phyloP scores from a whole-genome alignment of 768 basidiomycete genomes.

The Suillus occidentalis region DNA sequence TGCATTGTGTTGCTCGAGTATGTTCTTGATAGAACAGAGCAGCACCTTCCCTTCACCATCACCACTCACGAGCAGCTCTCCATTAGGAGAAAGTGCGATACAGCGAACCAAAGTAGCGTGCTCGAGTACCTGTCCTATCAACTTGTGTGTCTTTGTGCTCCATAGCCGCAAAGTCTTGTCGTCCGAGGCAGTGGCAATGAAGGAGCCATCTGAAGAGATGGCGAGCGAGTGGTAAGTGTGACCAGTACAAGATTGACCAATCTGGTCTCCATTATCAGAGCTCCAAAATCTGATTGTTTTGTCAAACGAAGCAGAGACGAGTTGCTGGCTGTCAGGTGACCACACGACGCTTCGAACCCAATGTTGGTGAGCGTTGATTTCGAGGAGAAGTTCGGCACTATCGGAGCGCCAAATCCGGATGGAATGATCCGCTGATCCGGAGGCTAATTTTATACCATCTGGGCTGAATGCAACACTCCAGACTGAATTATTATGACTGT shows the following conservation, averaged over 20 bases:
- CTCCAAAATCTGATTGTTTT: slow-evolving; percentile 31
- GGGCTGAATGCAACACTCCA: slow-evolving; percentile 15
- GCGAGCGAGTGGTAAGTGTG: slow-evolving; percentile 31
- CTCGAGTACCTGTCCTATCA: slow-evolving; percentile 20
- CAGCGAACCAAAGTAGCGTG: slow-evolving; percentile 30
- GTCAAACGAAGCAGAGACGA: slow-evolving; percentile 18
- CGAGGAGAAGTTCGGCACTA: neutral
- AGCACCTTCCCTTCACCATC: slow-evolving; percentile 23
- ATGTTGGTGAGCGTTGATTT: neutral
- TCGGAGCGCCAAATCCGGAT: slow-evolving; percentile 9
- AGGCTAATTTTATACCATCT: slow-evolving; percentile 11
- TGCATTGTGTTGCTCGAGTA: neutral
- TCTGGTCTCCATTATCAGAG: slow-evolving; percentile 26
- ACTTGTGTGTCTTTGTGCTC: slow-evolving; percentile 25
- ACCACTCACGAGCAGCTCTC: slow-evolving; percentile 26
- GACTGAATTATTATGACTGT: neutral
- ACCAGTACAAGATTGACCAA: slow-evolving; percentile 31
- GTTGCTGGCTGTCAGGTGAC: slow-evolving; percentile 17
- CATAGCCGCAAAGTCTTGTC: slow-evolving; percentile 31
- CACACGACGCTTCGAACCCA: slow-evolving; percentile 33
- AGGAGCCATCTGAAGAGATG: slow-evolving; percentile 31
- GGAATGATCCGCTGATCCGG: slow-evolving; percentile 11
- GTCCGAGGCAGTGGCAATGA: slow-evolving; percentile 33
- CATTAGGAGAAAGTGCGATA: slow-evolving; percentile 31
- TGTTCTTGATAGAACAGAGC: neutral